A percentile compares a stretch with the other conserved stretches of the same genome.
Evolutionary conservation across 2,329 filamentous ascomycete genomes (phyloP).

Genomic region (Curvularia sp.): DNA sequence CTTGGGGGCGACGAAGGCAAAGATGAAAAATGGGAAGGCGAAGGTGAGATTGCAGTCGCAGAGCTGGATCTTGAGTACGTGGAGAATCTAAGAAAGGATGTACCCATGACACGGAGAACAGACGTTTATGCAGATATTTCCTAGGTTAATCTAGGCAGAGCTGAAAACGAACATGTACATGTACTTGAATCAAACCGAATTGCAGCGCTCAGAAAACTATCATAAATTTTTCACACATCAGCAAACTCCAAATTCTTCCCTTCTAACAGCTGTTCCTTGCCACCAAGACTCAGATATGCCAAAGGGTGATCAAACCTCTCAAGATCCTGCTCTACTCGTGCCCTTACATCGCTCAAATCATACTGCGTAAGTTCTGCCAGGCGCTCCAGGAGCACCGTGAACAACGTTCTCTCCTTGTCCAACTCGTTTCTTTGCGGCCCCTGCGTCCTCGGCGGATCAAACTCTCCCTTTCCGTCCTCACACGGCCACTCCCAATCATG

Average conservation of each 20-base stretch:
- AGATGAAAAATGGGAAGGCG: constrained; percentile 42
- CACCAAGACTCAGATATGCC: constrained; percentile 32
- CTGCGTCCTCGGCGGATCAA: constrained; percentile 38
- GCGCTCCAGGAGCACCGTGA: constrained; percentile 36
- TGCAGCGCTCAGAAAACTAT: background rate
- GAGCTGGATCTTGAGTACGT: constrained; percentile 63
- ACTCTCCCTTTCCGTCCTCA: constrained; percentile 28
- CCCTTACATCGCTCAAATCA: constrained; percentile 30
- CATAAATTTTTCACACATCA: background rate
- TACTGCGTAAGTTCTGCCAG: constrained; percentile 31
- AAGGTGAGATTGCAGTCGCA: constrained; percentile 54
- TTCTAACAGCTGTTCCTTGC: constrained; percentile 35
- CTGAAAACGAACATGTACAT: background rate
- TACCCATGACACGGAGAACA: constrained; percentile 64
- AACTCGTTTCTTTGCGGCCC: constrained; percentile 28
- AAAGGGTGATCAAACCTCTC: constrained; percentile 28
- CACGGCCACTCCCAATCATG: constrained; percentile 38
- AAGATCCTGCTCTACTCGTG: constrained; percentile 27
- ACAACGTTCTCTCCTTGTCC: constrained; percentile 26
- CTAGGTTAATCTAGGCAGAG: background rate
- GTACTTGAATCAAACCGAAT: background rate
- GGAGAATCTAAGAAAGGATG: constrained; percentile 61
- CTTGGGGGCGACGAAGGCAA: constrained; percentile 61
- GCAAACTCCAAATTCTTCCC: constrained; percentile 29
- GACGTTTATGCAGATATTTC: constrained; percentile 49